These are phyloP conservation scores for Paraconiothyrium brasiliense DNA, from an alignment of 2,329 filamentous ascomycete species.

Conservation along the genomic window DNA sequence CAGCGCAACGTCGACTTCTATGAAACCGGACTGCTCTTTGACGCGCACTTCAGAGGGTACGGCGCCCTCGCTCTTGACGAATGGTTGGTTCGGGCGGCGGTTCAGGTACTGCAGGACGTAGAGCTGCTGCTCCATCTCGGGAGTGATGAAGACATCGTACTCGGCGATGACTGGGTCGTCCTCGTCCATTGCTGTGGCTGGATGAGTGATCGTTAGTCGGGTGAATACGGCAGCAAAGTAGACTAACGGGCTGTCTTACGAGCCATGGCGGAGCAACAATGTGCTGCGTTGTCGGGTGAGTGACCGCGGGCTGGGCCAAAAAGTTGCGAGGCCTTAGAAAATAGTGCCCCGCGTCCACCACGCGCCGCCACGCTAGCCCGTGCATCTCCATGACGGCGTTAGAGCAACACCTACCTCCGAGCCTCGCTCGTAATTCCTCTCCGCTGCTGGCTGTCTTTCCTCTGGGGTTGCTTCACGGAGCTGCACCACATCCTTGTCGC, in stretches of 20 bases:
- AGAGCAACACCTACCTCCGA: constrained; percentile 45
- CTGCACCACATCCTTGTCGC: constrained; percentile 20
- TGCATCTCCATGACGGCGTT: constrained; percentile 33
- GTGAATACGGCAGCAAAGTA: not conserved
- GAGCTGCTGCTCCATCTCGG: constrained; percentile 66
- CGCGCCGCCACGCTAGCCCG: constrained; percentile 26
- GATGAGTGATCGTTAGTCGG: constrained; percentile 12
- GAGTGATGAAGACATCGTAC: constrained; percentile 89
- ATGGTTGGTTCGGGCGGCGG: constrained; percentile 70
- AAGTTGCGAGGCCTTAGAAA: constrained; percentile 19
- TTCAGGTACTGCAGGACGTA: constrained; percentile 92
- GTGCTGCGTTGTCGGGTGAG: constrained; percentile 8
- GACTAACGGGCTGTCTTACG: constrained; percentile 31
- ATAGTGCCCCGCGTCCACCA: constrained; percentile 30
- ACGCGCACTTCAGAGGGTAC: constrained; percentile 79
- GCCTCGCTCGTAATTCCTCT: constrained; percentile 11
- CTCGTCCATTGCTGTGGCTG: constrained; percentile 42
- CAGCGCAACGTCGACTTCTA: constrained; percentile 92
- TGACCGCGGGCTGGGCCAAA: constrained; percentile 18
- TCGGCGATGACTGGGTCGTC: constrained; percentile 61
- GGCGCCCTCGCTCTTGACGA: constrained; percentile 62
- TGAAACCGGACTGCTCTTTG: constrained; percentile 82
- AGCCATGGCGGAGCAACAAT: constrained; percentile 32
- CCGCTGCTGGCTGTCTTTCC: constrained; percentile 1
- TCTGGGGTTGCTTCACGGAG: constrained; percentile 14